A percentile compares a stretch with the other conserved stretches of the same genome.
Evolutionary conservation across 2,329 filamentous ascomycete species (phyloP).

Genomic region (Mycosphaerella arachidis): DNA sequence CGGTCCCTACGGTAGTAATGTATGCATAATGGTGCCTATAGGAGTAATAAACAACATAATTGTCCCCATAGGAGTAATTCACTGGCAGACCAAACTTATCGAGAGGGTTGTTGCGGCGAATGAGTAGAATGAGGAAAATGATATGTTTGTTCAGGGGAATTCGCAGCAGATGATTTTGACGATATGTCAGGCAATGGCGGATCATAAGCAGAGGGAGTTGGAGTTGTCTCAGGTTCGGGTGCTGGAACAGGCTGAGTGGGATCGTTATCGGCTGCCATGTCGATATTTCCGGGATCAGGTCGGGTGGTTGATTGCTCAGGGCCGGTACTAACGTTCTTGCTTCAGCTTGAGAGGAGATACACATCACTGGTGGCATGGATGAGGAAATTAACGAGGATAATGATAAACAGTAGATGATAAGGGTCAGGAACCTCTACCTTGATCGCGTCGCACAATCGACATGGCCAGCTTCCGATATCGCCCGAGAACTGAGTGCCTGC

Average conservation of each 20-base stretch:
- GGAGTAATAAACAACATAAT: too few relatives aligned
- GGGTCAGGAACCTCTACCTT: too few relatives aligned
- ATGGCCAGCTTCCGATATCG: neutral
- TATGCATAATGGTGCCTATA: too few relatives aligned
- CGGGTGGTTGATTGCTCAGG: neutral
- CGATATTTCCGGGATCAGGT: neutral
- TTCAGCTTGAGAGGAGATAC: neutral
- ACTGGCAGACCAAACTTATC: too few relatives aligned
- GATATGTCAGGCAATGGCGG: neutral
- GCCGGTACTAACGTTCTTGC: neutral
- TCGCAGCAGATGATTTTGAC: neutral
- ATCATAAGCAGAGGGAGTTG: neutral
- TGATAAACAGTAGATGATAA: too few relatives aligned
- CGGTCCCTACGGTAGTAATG: too few relatives aligned
- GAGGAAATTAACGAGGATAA: too few relatives aligned
- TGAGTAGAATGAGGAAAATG: neutral
- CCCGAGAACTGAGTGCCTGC: neutral
- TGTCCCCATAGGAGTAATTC: too few relatives aligned
- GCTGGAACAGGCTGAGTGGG: neutral
- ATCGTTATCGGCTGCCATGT: neutral
- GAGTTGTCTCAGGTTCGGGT: neutral
- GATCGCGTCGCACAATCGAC: slow-evolving; percentile 1
- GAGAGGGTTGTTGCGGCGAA: neutral
- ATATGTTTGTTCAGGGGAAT: neutral
- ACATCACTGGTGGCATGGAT: neutral